Evolutionary conservation across 2,329 filamentous ascomycete genomes (phyloP), one percentile per base, ranked within the genome.

Genomic region (Paecilomyces fulvus): DNA sequence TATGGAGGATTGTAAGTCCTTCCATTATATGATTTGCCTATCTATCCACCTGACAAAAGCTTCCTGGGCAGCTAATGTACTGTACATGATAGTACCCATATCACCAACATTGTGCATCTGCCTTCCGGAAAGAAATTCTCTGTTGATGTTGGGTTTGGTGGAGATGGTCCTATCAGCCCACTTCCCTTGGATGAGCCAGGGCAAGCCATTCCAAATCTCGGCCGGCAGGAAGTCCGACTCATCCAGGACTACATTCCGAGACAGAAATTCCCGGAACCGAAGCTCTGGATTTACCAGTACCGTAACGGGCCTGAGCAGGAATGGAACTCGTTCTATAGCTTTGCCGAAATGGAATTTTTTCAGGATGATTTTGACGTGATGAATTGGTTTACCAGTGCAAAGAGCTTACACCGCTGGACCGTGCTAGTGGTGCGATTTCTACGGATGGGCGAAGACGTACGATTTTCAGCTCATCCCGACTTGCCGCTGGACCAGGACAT

Each of bases 131-230:
- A 69, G 2, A 72, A 75, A 56, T 86, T 79, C 66, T 72, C 77
- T 49, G 62, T 81, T 1, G 84, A 87, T 63, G 80, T 82, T 4
- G 80, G 76, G 2, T 87, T 87, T 62, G 84, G 84, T 31, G 82
- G 83, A 9, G 82, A 86, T 63, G 82, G 82, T 2, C 73, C 82
- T 1, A 84, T 78, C 1, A 67, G 68, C n/a, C 83, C 84, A 1
- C 70, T 87, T 21, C 79, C 77, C 0, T 67, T 87, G 1, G 63
- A 73, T 3, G 68, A 73, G 7, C 31, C 11, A n/a, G 72, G 71
- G 2, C 61, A 67, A 2, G 65, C 75, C 3, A 69, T 74, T 52
- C 63, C 68, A 56, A 81, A 83, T 65, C 66, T 83, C n/a, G 82
- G 81, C 10, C 69, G 75, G 1, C 82, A 85, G 63, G 71, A 82